These are phyloP conservation scores for Syzygium syzygioides DNA, from an alignment of 441 rosid species.

Conservation along the genomic window DNA sequence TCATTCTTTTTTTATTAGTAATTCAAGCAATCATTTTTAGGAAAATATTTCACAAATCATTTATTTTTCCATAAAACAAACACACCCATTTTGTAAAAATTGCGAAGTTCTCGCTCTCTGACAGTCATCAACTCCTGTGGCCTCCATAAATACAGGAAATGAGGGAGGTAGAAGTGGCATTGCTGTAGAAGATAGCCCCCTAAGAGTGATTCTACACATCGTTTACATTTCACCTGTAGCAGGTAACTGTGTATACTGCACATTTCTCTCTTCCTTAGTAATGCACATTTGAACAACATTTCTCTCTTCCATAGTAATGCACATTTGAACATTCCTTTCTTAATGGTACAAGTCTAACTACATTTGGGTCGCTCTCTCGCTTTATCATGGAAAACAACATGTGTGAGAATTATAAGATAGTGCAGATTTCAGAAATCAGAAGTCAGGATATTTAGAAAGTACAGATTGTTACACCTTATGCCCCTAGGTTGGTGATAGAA, in stretches of 20 bases:
- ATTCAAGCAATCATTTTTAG: too few relatives aligned
- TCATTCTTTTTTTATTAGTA: too few relatives aligned
- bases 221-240: not conserved
- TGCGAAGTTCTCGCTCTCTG: not conserved
- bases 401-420: not conserved
- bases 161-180: not conserved
- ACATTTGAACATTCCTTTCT: not conserved
- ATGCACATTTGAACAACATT: not conserved
- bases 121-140: not conserved
- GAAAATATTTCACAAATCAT: too few relatives aligned
- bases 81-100: not conserved
- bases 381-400: not conserved
- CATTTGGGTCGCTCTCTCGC: not conserved
- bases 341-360: not conserved
- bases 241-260: not conserved
- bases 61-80: too few relatives aligned
- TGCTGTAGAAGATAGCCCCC: not conserved
- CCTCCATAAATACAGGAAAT: not conserved
- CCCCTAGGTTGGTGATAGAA: not conserved
- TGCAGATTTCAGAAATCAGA: not conserved
- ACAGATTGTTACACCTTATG: not conserved
- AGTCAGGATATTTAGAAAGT: not conserved
- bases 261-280: not conserved
- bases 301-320: not conserved
- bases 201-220: not conserved